Percentiles rank a stretch among this genome's conserved stretches.
phyloP scores from a whole-genome alignment of 23 red algal species.

The Cyanidiococcus yangmingshanensis region DNA sequence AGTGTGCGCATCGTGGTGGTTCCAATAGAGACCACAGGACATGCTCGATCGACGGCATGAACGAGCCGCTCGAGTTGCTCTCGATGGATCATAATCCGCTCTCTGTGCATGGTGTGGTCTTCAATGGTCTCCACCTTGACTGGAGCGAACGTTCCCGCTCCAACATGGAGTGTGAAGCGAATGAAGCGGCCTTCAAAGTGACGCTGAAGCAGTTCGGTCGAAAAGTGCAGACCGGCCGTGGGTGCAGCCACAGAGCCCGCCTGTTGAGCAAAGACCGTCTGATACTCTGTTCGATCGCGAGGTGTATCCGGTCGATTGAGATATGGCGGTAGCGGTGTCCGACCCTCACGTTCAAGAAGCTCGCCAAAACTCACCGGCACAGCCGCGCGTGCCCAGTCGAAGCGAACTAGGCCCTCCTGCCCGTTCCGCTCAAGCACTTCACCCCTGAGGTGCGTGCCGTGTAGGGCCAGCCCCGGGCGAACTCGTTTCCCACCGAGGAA shows the following conservation, averaged over 20 bases:
- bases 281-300: conserved; percentile 41
- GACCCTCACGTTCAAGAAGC: conserved; percentile 37
- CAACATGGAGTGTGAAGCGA: conserved; percentile 71
- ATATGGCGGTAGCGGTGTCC: conserved; percentile 77
- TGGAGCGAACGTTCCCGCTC: conserved; percentile 83
- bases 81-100: conserved; percentile 41
- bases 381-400: background rate
- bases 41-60: conserved; percentile 14
- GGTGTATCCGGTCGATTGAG: conserved; percentile 34
- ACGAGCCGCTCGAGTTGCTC: conserved; percentile 29
- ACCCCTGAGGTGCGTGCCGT: background rate
- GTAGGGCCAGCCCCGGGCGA: background rate
- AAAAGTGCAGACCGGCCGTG: conserved; percentile 91
- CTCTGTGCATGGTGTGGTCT: conserved; percentile 80
- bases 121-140: conserved; percentile 28
- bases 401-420: conserved; percentile 3
- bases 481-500: background rate
- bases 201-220: conserved; percentile 32
- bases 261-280: conserved; percentile 75
- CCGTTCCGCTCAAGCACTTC: background rate
- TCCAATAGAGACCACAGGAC: conserved; percentile 61
- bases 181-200: conserved; percentile 28
- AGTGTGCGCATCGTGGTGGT: conserved; percentile 83
- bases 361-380: conserved; percentile 18
- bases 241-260: conserved; percentile 82